Evolutionary conservation across 306 rosid genomes (phyloP), one percentile per base, ranked within the genome.

Genomic region (Canavalia gladiata): DNA sequence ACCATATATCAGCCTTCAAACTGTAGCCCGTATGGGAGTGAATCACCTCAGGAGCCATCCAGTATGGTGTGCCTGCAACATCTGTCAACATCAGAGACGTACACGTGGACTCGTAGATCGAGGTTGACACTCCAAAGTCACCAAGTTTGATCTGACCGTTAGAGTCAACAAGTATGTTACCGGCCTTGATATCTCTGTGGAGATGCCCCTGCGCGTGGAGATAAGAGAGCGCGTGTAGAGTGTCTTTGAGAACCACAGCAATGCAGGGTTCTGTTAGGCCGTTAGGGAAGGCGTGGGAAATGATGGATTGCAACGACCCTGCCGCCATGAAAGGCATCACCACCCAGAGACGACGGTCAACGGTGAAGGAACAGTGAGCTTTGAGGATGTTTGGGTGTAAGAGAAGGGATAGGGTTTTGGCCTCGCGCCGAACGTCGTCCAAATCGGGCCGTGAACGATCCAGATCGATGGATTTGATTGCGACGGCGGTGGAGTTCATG

Each of bases 1-100:
- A 90, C 94, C 92, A 93, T 0, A 93, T 91, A 57, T 93, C 92
- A 0, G 90, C 93, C 65, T 91, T 93, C 66, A 81, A 84, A 57
- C 90, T 81, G 67, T 88, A 89, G 1, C 94, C 96, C 0, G 64
- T 81, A 43, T 88, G 90, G 0, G 92, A 91, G 62, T 89, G 90
- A 7, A 90, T 86, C 5, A 91, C 94, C 71, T 93, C 96, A 3
- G 94, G 91, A 1, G 94, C 94, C 92, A 89, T 90, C 96, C 91
- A 93, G 39, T 91, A 93, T 0, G 92, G 94, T 3, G 92, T 87
- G 10, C 90, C 92, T 0, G 88, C 84, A 3, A 93, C 41, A 52
- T 91, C 96, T 0, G 79, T 87, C 25, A 87, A 69, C 77, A 74
- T 39, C 30, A 74, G 75, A 35, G 88, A 85, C 5, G 88, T 69